Percentiles rank a stretch among this genome's conserved stretches.
Conservation (phyloP, 129 eudicot species). For the Sambucus nigra region DNA sequence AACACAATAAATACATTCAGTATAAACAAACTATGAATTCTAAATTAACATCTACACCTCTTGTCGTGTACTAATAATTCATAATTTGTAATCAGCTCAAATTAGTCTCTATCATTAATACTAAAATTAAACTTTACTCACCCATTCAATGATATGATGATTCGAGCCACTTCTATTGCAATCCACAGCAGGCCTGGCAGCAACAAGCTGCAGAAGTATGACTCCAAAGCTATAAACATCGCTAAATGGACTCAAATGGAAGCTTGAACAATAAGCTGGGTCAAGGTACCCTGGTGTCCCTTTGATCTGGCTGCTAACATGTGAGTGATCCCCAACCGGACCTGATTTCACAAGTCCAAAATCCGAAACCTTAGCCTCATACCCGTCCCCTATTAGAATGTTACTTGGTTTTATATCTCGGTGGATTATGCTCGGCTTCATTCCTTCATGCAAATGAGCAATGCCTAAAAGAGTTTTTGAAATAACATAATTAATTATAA, state of each 20-base stretch:
- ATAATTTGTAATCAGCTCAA: too few relatives aligned
- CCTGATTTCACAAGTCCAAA: slow-evolving; percentile 73
- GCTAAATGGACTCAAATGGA: slow-evolving; percentile 60
- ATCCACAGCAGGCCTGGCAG: slow-evolving; percentile 73
- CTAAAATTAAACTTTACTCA: slow-evolving; percentile 20
- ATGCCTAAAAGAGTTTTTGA: slow-evolving; percentile 25
- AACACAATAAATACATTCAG: too few relatives aligned
- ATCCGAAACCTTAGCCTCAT: slow-evolving; percentile 78
- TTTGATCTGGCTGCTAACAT: slow-evolving; percentile 68
- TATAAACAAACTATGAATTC: too few relatives aligned
- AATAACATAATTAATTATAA: not conserved
- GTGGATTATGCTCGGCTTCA: slow-evolving; percentile 64
- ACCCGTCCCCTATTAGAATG: slow-evolving; percentile 58
- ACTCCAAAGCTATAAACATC: slow-evolving; percentile 86
- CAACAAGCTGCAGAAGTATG: slow-evolving; percentile 63
- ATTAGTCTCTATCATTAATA: too few relatives aligned
- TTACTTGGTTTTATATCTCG: slow-evolving; percentile 81
- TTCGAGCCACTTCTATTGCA: slow-evolving; percentile 24
- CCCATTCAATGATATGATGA: slow-evolving; percentile 69
- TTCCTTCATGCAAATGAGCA: slow-evolving; percentile 72
- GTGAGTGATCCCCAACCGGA: slow-evolving; percentile 61
- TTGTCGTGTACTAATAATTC: too few relatives aligned
- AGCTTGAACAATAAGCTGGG: slow-evolving; percentile 72
- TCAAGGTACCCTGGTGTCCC: slow-evolving; percentile 83
- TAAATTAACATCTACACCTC: too few relatives aligned